Evolutionary conservation across 371 early-diverging fungal species (phyloP).

Genomic region (Mucor velutinosus): DNA sequence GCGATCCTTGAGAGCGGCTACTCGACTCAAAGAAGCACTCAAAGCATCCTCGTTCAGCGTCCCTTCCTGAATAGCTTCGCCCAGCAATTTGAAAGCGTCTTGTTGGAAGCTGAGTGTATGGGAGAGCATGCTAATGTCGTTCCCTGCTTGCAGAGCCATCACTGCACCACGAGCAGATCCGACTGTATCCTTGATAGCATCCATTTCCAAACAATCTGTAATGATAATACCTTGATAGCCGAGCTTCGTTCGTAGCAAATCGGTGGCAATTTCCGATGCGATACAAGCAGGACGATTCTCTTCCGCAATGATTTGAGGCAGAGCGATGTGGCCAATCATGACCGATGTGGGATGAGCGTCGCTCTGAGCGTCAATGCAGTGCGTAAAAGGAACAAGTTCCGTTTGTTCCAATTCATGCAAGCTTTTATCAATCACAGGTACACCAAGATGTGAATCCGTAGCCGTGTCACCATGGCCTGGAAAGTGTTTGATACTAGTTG

Average conservation of each 20-base stretch:
- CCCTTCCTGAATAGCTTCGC: slow-evolving; percentile 12
- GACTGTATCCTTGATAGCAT: slow-evolving; percentile 47
- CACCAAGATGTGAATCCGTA: slow-evolving; percentile 51
- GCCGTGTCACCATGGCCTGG: slow-evolving; percentile 61
- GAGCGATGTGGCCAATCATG: slow-evolving; percentile 53
- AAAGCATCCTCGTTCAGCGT: slow-evolving; percentile 17
- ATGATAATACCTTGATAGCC: slow-evolving; percentile 50
- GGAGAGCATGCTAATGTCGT: slow-evolving; percentile 54
- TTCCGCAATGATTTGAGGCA: slow-evolving; percentile 37
- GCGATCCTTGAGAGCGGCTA: slow-evolving; percentile 37
- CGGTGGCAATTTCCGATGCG: slow-evolving; percentile 36
- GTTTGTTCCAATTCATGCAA: slow-evolving; percentile 34
- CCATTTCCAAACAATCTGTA: slow-evolving; percentile 59
- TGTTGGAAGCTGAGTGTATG: slow-evolving; percentile 43
- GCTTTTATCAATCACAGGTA: slow-evolving; percentile 51
- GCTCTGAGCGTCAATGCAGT: slow-evolving; percentile 24
- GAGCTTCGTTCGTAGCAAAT: slow-evolving; percentile 35
- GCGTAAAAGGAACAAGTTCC: slow-evolving; percentile 46
- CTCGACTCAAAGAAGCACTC: slow-evolving; percentile 33
- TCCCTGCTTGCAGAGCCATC: slow-evolving; percentile 48
- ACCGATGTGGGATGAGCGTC: slow-evolving; percentile 38
- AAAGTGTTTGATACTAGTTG: slow-evolving; percentile 50
- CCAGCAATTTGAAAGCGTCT: slow-evolving; percentile 28
- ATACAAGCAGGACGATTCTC: slow-evolving; percentile 34
- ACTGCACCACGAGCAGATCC: slow-evolving; percentile 40